Evolutionary conservation across 2,329 filamentous ascomycete species (phyloP), one percentile per base, ranked within the genome.

Genomic region (Thyridium curvatum): DNA sequence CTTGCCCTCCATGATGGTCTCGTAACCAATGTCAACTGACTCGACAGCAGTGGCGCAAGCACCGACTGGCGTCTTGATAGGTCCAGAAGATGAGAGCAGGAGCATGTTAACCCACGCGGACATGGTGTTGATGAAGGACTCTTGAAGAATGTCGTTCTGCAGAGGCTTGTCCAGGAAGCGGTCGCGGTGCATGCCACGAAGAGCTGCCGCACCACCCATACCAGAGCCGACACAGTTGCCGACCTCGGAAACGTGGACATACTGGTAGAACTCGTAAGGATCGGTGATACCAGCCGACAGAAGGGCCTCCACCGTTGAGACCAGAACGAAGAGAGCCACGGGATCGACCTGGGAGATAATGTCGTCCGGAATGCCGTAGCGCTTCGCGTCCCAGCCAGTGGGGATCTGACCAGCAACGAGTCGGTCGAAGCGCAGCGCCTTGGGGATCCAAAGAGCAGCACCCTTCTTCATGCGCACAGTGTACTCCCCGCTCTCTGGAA

Each of bases 61-160:
- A 71, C 91, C 93, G 37, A 97, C 93, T 4, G 93, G 93, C 1
- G 94, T 97, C 75, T 97, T 96, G 75, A 98, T 97, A 32, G 93
- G 50, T 51, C 93, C 93, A 38, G 93, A 97, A 5, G 93, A 97
- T 4, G 93, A 98, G 47, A 98, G 72, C 47, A 98, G 73, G 66
- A 98, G 72, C 93, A 98, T 98, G 74, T 98, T 98, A 41, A 98
- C 90, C 93, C 93, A 98, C 13, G 93, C 93, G 52, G 87, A 84
- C 91, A 98, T 98, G 40, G 93, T 98, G 75, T 98, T 98, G 77
- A 98, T 97, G 74, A 98, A 98, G 12, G 93, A 97, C 68, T 98
- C 93, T 60, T 98, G 94, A 12, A 98, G 77, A 59, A 98, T 96
- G 59, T 98, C 93, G 68, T 97, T 98, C 68, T 98, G 94, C 36